These are phyloP conservation scores for Dactylellina haptotyla DNA, from an alignment of 2,329 filamentous ascomycete species.

Conservation along the genomic window DNA sequence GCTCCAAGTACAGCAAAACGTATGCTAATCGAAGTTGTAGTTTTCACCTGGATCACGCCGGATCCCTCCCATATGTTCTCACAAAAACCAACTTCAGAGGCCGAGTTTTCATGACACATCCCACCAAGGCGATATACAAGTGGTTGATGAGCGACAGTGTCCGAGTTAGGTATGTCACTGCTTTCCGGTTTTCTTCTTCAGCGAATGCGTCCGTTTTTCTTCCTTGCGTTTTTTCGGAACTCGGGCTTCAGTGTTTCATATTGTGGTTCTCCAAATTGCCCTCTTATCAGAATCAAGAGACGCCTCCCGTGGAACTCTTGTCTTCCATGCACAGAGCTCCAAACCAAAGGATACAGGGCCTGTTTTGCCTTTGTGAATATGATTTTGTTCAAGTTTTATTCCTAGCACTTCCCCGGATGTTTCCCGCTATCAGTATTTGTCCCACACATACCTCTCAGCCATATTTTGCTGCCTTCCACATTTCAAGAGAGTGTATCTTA, in stretches of 20 bases:
- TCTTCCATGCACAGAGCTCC: not conserved
- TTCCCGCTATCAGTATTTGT: not conserved
- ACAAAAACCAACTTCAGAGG: constrained; percentile 98
- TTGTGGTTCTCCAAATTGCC: constrained; percentile 1
- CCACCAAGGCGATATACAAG: constrained; percentile 99
- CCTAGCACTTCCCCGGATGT: not conserved
- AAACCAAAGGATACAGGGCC: too few relatives aligned
- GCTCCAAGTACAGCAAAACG: not conserved
- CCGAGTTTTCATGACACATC: constrained; percentile 98
- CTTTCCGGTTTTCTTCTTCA: not conserved
- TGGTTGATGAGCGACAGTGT: constrained; percentile 99
- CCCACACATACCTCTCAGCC: constrained; percentile 16
- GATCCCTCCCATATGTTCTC: constrained; percentile 95
- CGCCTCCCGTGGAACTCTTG: constrained; percentile 42
- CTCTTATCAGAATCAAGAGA: constrained; percentile 27
- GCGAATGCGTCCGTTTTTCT: not conserved
- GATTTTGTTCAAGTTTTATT: too few relatives aligned
- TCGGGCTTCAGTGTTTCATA: not conserved
- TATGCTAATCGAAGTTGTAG: constrained; percentile 64
- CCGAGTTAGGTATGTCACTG: constrained; percentile 74
- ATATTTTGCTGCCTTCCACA: not conserved
- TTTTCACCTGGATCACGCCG: constrained; percentile 99
- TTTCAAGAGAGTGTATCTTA: constrained; percentile 51
- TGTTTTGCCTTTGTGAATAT: too few relatives aligned
- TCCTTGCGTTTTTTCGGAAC: constrained; percentile 17